These are phyloP conservation scores for Claviceps capensis DNA, from an alignment of 2,329 filamentous ascomycete genomes.

Conservation along the genomic window DNA sequence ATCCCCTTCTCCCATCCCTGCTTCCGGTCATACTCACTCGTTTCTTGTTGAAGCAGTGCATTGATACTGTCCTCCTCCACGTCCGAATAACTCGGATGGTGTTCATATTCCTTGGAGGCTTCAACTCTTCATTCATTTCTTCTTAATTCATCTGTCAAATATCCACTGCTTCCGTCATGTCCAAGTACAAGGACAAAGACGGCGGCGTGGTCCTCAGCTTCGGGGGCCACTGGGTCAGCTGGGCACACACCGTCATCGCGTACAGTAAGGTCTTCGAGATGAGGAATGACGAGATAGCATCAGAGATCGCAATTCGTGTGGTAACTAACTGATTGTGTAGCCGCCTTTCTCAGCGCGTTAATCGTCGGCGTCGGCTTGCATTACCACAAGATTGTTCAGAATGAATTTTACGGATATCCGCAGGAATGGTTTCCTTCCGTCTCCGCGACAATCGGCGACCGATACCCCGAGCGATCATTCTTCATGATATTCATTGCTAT, in stretches of 20 bases:
- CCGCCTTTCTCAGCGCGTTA: slow-evolving; percentile 76
- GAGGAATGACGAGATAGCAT: background rate
- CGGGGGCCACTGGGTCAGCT: slow-evolving; percentile 83
- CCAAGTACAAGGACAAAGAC: slow-evolving; percentile 52
- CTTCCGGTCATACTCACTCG: background rate
- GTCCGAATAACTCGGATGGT: slow-evolving; percentile 21
- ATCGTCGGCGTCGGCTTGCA: slow-evolving; percentile 70
- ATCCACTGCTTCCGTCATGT: slow-evolving; percentile 16
- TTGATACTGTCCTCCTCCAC: background rate
- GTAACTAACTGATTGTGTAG: slow-evolving; percentile 26
- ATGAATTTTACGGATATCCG: slow-evolving; percentile 89
- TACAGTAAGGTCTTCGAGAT: slow-evolving; percentile 47
- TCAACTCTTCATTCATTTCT: slow-evolving; percentile 1
- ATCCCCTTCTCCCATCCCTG: slow-evolving; percentile 2
- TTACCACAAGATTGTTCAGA: slow-evolving; percentile 94
- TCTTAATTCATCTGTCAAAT: slow-evolving; percentile 7
- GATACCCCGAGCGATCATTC: slow-evolving; percentile 90
- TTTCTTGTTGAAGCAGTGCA: background rate
- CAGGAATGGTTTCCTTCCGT: slow-evolving; percentile 96
- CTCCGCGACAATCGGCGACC: slow-evolving; percentile 91
- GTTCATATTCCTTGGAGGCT: slow-evolving; percentile 9
- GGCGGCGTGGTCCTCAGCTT: slow-evolving; percentile 48
- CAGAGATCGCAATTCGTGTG: background rate
- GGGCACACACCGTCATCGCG: slow-evolving; percentile 69
- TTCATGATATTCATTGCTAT: slow-evolving; percentile 97